These are phyloP conservation scores for Colletotrichum sp. DNA, from an alignment of 2,329 filamentous ascomycete genomes.

Conservation along the genomic window DNA sequence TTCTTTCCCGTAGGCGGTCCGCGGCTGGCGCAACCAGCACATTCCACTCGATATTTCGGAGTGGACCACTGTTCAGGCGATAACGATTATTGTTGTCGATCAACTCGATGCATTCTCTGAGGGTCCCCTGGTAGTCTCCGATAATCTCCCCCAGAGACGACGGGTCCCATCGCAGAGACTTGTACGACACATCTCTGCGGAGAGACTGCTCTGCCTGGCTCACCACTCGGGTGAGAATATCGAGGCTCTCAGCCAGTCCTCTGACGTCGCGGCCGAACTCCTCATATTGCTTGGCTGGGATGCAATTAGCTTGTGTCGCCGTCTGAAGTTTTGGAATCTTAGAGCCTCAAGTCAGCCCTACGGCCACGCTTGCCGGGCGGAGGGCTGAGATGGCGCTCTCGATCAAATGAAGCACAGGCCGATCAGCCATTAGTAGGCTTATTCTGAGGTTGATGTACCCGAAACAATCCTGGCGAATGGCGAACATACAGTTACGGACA, in stretches of 20 bases:
- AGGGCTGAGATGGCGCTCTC: background rate
- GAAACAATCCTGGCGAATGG: background rate
- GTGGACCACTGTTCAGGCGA: slow-evolving; percentile 26
- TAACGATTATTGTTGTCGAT: slow-evolving; percentile 34
- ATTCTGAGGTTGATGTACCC: background rate
- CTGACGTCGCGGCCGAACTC: slow-evolving; percentile 37
- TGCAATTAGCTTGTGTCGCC: background rate
- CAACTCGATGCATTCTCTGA: slow-evolving; percentile 35
- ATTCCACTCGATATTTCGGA: slow-evolving; percentile 41
- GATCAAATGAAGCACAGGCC: background rate
- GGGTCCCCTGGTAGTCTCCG: slow-evolving; percentile 34
- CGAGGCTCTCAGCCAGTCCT: slow-evolving; percentile 34
- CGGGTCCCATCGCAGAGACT: slow-evolving; percentile 24
- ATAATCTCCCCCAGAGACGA: slow-evolving; percentile 28
- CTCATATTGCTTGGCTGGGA: slow-evolving; percentile 32
- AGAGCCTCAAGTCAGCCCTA: background rate
- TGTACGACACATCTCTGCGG: slow-evolving; percentile 24
- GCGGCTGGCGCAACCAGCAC: slow-evolving; percentile 36
- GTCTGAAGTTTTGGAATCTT: background rate
- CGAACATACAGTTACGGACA: background rate
- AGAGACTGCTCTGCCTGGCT: slow-evolving; percentile 30
- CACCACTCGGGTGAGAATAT: slow-evolving; percentile 34
- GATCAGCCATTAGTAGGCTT: background rate
- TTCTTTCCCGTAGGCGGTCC: slow-evolving; percentile 34
- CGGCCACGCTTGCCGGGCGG: background rate